Percentiles rank a stretch among this genome's conserved stretches.
Conservation (phyloP, 352 stramenopile genomes). For the Pythium sp. region DNA sequence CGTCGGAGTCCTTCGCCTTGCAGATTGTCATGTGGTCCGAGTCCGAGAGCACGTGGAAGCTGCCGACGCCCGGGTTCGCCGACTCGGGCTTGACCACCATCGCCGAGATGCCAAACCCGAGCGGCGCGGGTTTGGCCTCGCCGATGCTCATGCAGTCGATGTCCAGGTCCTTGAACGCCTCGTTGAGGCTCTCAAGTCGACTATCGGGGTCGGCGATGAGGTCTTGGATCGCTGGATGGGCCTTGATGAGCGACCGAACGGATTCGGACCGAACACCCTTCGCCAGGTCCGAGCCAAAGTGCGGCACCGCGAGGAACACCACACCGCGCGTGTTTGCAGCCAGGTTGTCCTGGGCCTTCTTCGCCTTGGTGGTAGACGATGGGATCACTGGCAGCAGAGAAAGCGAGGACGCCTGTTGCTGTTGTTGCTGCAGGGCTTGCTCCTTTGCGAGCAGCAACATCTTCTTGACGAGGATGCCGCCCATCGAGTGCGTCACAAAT, state of each 20-base stretch:
- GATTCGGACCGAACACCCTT: slow-evolving; percentile 64
- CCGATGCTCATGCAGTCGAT: slow-evolving; percentile 77
- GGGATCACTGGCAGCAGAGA: background rate
- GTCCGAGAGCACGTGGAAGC: slow-evolving; percentile 58
- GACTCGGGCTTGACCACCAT: slow-evolving; percentile 78
- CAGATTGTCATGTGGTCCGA: slow-evolving; percentile 88
- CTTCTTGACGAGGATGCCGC: slow-evolving; percentile 82
- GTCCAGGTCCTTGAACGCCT: slow-evolving; percentile 53
- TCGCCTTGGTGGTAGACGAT: slow-evolving; percentile 5
- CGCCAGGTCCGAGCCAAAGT: slow-evolving; percentile 79
- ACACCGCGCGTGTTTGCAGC: slow-evolving; percentile 50
- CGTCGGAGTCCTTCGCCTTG: slow-evolving; percentile 64
- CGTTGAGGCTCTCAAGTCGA: slow-evolving; percentile 62
- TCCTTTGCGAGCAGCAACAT: slow-evolving; percentile 62
- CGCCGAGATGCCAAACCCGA: slow-evolving; percentile 69
- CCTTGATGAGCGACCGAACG: slow-evolving; percentile 66
- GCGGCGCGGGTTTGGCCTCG: slow-evolving; percentile 52
- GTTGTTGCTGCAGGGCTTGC: slow-evolving; percentile 7
- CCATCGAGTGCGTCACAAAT: slow-evolving; percentile 89
- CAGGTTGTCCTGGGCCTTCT: slow-evolving; percentile 17
- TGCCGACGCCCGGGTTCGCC: slow-evolving; percentile 63
- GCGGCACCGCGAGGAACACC: slow-evolving; percentile 80
- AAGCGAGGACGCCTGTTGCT: background rate
- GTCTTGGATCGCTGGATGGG: slow-evolving; percentile 73
- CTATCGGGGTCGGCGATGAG: slow-evolving; percentile 50